Base-by-base conservation (phyloP, 805 yeast genomes). In the Millerozyma acaciae region DNA sequence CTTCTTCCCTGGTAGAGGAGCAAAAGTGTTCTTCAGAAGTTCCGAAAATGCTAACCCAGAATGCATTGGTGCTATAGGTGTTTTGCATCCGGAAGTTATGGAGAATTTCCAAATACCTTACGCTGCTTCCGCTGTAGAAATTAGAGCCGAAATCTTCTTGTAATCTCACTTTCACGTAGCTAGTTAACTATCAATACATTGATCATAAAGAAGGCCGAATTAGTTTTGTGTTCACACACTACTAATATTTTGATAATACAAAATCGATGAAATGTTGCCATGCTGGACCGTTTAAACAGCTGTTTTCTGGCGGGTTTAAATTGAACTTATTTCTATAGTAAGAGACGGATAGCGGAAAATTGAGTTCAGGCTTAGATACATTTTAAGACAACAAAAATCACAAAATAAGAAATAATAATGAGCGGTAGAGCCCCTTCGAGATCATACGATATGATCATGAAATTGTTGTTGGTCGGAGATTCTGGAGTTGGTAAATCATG, bases 1-100 rank as follows among this genome's bases (percentile, higher is more conserved):
- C 39, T 90, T 73, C 65, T 93, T 93, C 84, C 95, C 96, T 24
- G 98, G 97, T 26, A 83, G 98, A 70, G 97, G 96, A 42, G 98
- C 98, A 33, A 80, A 76, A 53, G 73, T 93, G 43, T 76, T 73
- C 64, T 84, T 79, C 65, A 78, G 94, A 70, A 64, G 71, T 37
- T 72, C 65, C 38, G 76, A 75, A 37, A 82, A 77, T 39, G 81
- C 62, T 21, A 67, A 72, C 25, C 75, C 72, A 10, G 59, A 70
- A 48, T 72, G 65, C 36, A 73, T 89, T 50, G 99, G 99, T 45
- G 67, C 78, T 29, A 70, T 93, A 47, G 99, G 99, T 62, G 96
- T 88, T 38, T 71, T 93, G 50, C 99, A 93, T 60, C 99, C 99
- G 21, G 87, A 82, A 55, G 98, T 93, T 33, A 72, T 90, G 72